These are phyloP conservation scores for Triticum urartu DNA, from an alignment of 176 grass and related monocot species.

Conservation along the genomic window DNA sequence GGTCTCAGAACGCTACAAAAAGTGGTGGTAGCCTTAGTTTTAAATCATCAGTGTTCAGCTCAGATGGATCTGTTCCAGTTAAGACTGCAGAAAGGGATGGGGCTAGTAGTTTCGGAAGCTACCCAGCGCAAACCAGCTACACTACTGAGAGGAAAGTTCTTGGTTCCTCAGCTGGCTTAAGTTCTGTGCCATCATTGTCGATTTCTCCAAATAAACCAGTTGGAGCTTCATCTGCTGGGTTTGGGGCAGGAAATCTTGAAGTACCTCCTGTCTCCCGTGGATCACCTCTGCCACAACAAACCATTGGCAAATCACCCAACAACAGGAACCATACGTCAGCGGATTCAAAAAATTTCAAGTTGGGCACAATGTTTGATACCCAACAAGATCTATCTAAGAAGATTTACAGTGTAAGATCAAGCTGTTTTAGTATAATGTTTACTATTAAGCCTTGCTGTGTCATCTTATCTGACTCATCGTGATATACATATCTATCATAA, in stretches of 20 bases:
- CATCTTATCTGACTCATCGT: conserved; percentile 10
- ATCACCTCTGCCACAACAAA: conserved; percentile 40
- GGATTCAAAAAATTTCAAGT: conserved; percentile 53
- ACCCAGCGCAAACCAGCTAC: conserved; percentile 16
- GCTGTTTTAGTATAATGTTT: conserved; percentile 18
- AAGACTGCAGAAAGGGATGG: conserved; percentile 42
- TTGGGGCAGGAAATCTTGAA: conserved; percentile 47
- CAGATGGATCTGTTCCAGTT: conserved; percentile 44
- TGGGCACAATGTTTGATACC: conserved; percentile 42
- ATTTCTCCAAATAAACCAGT: conserved; percentile 32
- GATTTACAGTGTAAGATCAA: conserved; percentile 78
- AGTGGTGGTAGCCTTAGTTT: conserved; percentile 40
- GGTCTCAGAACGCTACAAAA: conserved; percentile 41
- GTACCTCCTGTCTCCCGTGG: conserved; percentile 28
- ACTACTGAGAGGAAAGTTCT: conserved; percentile 31
- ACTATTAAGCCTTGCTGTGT: background rate
- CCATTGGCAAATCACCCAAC: conserved; percentile 39
- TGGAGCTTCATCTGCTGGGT: conserved; percentile 35
- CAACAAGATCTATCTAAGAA: conserved; percentile 70
- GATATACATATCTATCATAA: conserved; percentile 11
- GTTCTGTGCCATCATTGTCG: conserved; percentile 19
- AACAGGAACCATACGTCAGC: conserved; percentile 31
- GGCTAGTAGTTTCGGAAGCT: conserved; percentile 40
- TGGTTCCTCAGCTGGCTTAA: conserved; percentile 38
- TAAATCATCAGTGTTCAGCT: conserved; percentile 43